phyloP scores from a whole-genome alignment of 2,329 filamentous ascomycete species.

The Ilyonectria destructans region DNA sequence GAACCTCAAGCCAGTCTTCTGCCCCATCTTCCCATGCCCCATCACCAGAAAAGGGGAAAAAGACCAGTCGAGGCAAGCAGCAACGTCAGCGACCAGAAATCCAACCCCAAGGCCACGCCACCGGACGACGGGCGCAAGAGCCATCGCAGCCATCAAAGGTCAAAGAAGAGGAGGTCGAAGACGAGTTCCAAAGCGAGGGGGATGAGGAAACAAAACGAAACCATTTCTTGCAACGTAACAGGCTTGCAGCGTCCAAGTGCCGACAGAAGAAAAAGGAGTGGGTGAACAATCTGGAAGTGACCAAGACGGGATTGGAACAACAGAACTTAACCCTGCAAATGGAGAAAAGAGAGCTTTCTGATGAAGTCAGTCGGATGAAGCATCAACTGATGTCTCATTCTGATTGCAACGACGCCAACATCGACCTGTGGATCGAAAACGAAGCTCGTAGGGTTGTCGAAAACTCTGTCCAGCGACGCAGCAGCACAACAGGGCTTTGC shows the following conservation, averaged over 20 bases:
- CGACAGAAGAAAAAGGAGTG: slow-evolving; percentile 77
- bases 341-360: slow-evolving; percentile 61
- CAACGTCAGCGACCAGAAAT: slow-evolving; percentile 8
- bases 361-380: slow-evolving; percentile 65
- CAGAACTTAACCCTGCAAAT: slow-evolving; percentile 61
- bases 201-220: slow-evolving; percentile 63
- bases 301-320: slow-evolving; percentile 61
- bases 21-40: slow-evolving; percentile 25
- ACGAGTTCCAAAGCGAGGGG: slow-evolving; percentile 21
- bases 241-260: slow-evolving; percentile 82
- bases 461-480: slow-evolving; percentile 33
- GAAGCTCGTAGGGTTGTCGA: slow-evolving; percentile 67
- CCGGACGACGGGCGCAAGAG: slow-evolving; percentile 9
- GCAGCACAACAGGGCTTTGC: neutral
- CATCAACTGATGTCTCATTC: slow-evolving; percentile 69
- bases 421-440: slow-evolving; percentile 68
- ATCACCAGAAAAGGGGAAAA: neutral
- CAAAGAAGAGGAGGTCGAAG: slow-evolving; percentile 23
- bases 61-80: slow-evolving; percentile 7
- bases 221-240: slow-evolving; percentile 79
- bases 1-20: slow-evolving; percentile 43
- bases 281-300: slow-evolving; percentile 66
- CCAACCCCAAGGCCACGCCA: slow-evolving; percentile 11
- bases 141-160: slow-evolving; percentile 1
- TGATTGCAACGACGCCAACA: slow-evolving; percentile 67